These are phyloP conservation scores for Agroathelia rolfsii DNA, from an alignment of 1,284 basidiomycete genomes.

Conservation along the genomic window DNA sequence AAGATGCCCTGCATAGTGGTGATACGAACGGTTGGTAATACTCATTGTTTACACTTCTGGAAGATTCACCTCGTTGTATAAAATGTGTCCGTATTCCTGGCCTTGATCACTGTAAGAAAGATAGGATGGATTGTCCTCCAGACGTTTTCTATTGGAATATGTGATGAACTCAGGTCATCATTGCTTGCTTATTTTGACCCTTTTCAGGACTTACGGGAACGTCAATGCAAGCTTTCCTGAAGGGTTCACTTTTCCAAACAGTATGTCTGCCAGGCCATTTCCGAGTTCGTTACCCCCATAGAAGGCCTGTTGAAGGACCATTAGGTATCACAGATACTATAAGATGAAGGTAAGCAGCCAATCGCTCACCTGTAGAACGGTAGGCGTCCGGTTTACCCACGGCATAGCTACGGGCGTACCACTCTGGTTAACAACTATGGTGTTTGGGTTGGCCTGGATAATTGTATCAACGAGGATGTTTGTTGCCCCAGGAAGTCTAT, in stretches of 20 bases:
- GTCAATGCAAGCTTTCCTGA: constrained; percentile 38
- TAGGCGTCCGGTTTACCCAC: constrained; percentile 35
- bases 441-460: constrained; percentile 36
- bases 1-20: constrained; percentile 34
- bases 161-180: not conserved
- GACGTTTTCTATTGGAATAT: constrained; percentile 21
- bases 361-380: constrained; percentile 30
- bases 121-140: constrained; percentile 33
- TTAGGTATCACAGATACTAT: not conserved
- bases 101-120: constrained; percentile 30
- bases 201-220: constrained; percentile 28
- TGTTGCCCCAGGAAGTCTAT: constrained; percentile 39
- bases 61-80: constrained; percentile 30
- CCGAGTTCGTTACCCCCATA: constrained; percentile 51
- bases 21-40: constrained; percentile 11
- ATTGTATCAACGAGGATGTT: constrained; percentile 41
- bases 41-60: constrained; percentile 2
- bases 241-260: constrained; percentile 46
- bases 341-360: not conserved
- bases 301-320: constrained; percentile 28
- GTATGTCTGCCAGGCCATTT: constrained; percentile 39
- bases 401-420: constrained; percentile 41
- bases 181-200: constrained; percentile 1
- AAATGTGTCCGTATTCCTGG: constrained; percentile 28
- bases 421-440: constrained; percentile 45